Percentiles rank a stretch among this genome's conserved stretches.
Evolutionary conservation across 1,284 basidiomycete species (phyloP).

Genomic region (Apiotrichum montevideense): DNA sequence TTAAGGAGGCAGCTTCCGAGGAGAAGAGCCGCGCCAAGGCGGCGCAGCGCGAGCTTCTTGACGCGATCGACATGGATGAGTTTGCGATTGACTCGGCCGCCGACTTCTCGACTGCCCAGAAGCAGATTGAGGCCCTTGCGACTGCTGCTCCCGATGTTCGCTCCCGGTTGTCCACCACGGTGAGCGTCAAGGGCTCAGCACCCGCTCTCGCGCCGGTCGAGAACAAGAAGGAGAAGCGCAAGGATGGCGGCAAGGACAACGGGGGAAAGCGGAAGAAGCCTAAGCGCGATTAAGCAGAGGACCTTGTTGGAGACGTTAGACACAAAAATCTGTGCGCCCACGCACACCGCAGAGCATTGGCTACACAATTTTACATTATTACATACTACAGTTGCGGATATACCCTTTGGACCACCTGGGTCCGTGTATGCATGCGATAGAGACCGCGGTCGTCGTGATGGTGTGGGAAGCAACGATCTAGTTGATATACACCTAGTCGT

Average conservation of each 20-base stretch:
- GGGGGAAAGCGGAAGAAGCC: constrained; percentile 10
- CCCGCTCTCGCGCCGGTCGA: constrained; percentile 49
- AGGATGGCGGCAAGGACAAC: neutral
- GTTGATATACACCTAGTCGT: neutral
- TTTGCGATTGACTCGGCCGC: constrained; percentile 68
- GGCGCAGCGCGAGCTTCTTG: constrained; percentile 71
- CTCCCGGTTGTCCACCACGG: constrained; percentile 58
- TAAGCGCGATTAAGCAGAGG: constrained; percentile 6
- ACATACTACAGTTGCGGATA: constrained; percentile 2
- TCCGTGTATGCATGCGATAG: constrained; percentile 8
- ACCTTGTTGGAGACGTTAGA: neutral
- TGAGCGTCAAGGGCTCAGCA: constrained; percentile 63
- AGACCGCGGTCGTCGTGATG: neutral
- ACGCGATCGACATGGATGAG: constrained; percentile 76
- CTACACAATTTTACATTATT: constrained; percentile 1
- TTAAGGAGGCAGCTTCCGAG: constrained; percentile 53
- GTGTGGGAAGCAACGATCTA: neutral
- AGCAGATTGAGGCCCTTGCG: constrained; percentile 57
- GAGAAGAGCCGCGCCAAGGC: constrained; percentile 42
- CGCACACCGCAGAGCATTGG: neutral
- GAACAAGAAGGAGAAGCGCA: constrained; percentile 49
- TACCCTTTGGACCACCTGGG: neutral
- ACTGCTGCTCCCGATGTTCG: constrained; percentile 38
- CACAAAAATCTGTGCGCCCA: neutral
- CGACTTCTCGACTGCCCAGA: constrained; percentile 69